Evolutionary conservation across 1,284 basidiomycete genomes (phyloP), one percentile per base, ranked within the genome.

Genomic region (Pholiota adiposa): DNA sequence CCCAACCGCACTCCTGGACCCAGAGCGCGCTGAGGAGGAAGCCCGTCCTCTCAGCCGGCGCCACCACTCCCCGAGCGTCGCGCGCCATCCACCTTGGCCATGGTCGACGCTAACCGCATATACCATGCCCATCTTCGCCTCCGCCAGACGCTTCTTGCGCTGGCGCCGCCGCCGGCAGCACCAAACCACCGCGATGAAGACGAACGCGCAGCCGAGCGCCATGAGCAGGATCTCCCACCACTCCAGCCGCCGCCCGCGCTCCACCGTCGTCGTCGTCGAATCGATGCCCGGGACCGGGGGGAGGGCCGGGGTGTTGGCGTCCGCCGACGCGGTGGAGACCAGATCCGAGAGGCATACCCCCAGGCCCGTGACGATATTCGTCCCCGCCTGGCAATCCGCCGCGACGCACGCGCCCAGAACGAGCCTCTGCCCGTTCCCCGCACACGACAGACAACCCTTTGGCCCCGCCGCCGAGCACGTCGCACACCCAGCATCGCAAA

Each of bases 151-250:
- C 67, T 82, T 81, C 69, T 85, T 86, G 67, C 87, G 83, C 44
- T 84, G 84, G 31, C 82, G 84, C 29, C 82, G 84, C 16, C 89
- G 81, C 31, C 92, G 83, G 85, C 86, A 91, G 65, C 80, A 80
- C 75, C 85, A 80, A 58, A 93, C 69, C 60, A 90, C 68, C 44
- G 82, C 73, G 38, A 91, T 62, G 70, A 92, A 87, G 70, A 93
- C 86, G 74, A 92, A 89, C 5, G 87, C 86, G 70, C 89, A 90
- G 5, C 90, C 91, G 27, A 92, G 83, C 0, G 85, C 80, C 88
- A 93, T 92, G 62, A 93, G 82, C 14, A 92, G 78, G 62, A 92
- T 92, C 72, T 92, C 79, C 90, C 91, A 93, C 89, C 90, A 92
- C 60, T 79, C 75, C 3, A 93, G 75, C 12, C 76, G 66, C 43